Base-by-base conservation (phyloP, 2,329 filamentous ascomycete species). In the Hypoxylon sp. region DNA sequence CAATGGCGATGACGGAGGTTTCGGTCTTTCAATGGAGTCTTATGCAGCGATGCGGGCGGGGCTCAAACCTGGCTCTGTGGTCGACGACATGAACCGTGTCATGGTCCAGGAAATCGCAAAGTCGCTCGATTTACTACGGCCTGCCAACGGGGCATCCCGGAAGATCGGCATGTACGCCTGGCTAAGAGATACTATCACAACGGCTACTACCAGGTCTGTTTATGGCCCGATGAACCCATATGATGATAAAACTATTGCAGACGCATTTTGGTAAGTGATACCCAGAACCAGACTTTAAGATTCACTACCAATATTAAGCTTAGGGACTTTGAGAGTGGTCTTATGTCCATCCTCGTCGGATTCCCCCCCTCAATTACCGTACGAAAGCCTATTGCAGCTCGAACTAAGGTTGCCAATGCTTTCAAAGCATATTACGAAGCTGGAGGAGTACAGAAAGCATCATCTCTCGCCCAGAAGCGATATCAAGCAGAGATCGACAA, bases 211-310 rank as follows among this genome's bases (percentile, higher is more conserved):
- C 0, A 73, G 78, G 48, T 77, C 80, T 13, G 75, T 82, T 0
- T 84, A 83, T 66, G 82, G 82, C 2, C 79, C 79, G 0, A 71
- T 79, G 61, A 84, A 83, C 63, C 82, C 81, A 0, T 83, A 76
- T 42, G 71, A 79, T 35, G 78, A 82, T 47, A 74, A 75, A 6
- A 63, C 59, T 1, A 73, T 82, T 13, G 78, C 78, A 47, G 69
- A 78, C 44, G 77, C 77, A 24, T 82, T 81, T 71, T 78, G 72
- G 80, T 83, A 73, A 70, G 70, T 48, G 33, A n/a, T 22, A 42
- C 10, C 14, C 9, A 24, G 13, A 33, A 19, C 22, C n/a, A 33
- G 24, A 3, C n/a, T 19, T 19, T 8, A 29, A 14, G 13, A n/a
- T 14, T 57, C 26, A 26, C 26, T 2, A 26, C 5, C 5, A 26